These are phyloP conservation scores for Linnemannia schmuckeri DNA, from an alignment of 192 early-diverging fungal species.

Conservation along the genomic window DNA sequence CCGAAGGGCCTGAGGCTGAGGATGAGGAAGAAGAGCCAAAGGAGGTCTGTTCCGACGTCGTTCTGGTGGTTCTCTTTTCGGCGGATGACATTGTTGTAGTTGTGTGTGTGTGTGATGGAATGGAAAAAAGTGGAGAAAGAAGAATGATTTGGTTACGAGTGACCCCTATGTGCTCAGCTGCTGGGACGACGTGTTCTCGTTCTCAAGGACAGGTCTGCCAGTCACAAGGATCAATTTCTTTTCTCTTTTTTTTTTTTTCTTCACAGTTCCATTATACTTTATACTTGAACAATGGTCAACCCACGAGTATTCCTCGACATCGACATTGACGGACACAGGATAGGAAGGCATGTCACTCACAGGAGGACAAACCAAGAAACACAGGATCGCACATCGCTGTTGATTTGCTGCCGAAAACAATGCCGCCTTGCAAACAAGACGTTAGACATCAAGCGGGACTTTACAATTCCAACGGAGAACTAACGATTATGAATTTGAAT, in stretches of 20 bases:
- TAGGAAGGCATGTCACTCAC: constrained; percentile 48
- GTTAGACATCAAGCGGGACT: not conserved
- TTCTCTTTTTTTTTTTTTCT: not conserved
- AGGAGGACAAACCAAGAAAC: too few relatives aligned
- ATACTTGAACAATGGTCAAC: constrained; percentile 51
- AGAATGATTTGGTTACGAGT: not conserved
- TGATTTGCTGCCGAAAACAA: not conserved
- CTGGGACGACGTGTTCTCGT: not conserved
- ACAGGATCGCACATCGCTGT: not conserved
- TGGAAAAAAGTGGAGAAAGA: not conserved
- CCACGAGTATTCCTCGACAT: constrained; percentile 73
- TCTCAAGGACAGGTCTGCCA: not conserved
- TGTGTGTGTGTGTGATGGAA: not conserved
- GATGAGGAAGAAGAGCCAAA: constrained; percentile 5
- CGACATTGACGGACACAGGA: constrained; percentile 69
- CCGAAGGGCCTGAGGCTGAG: not conserved
- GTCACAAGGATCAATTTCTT: not conserved
- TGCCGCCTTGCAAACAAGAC: not conserved
- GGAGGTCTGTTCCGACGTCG: not conserved
- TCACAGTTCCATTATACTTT: too few relatives aligned
- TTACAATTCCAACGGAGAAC: not conserved
- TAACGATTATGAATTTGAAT: not conserved
- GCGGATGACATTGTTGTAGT: not conserved
- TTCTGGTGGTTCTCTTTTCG: not conserved
- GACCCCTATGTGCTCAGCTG: not conserved